Conservation (phyloP, 2,329 filamentous ascomycete species). For the Diaporthe ampelina region DNA sequence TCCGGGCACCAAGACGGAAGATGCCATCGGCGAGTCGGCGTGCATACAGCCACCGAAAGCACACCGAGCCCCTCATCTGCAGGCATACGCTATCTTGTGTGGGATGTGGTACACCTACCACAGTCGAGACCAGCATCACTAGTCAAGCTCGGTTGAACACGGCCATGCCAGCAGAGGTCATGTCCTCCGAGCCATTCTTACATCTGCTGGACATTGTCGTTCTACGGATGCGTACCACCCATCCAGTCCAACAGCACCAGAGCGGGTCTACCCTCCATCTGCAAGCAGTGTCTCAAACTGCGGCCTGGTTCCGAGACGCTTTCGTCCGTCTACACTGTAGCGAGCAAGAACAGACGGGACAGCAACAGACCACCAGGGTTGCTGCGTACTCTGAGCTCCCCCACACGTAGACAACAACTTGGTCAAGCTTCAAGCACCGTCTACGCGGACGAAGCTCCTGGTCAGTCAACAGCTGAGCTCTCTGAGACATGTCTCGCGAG, state of each 20-base stretch:
- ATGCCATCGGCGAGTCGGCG: conserved; percentile 9
- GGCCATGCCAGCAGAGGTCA: background rate
- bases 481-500: conserved; percentile 3
- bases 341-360: background rate
- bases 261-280: background rate
- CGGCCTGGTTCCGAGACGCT: background rate
- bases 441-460: background rate
- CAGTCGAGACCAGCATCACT: background rate
- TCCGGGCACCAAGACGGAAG: background rate
- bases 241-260: background rate
- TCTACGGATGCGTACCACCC: background rate
- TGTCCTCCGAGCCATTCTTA: background rate
- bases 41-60: conserved; percentile 12
- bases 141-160: background rate
- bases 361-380: background rate
- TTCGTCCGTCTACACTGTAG: background rate
- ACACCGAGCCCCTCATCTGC: conserved; percentile 13
- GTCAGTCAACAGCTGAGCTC: background rate
- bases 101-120: background rate
- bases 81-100: conserved; percentile 6
- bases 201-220: background rate
- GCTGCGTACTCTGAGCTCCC: background rate
- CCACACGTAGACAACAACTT: background rate
- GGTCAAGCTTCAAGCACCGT: background rate
- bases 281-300: conserved; percentile 14